Base-by-base conservation (phyloP, 768 basidiomycete species). In the Scleroderma citrinum region DNA sequence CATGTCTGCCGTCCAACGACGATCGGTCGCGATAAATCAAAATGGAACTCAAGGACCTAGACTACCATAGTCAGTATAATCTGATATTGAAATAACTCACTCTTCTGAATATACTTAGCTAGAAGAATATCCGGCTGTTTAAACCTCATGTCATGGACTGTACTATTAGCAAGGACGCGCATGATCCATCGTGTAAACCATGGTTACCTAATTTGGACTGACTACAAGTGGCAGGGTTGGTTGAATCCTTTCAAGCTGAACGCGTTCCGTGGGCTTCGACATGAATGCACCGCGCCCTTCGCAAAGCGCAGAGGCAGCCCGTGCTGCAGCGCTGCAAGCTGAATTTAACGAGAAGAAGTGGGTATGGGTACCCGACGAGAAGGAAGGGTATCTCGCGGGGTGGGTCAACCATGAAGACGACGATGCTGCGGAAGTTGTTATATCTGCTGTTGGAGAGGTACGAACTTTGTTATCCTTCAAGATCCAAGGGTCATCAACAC, bases 341-440 rank as follows among this genome's bases (percentile, higher is more conserved):
- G 92, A 94, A 67, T 95, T 93, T 69, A 94, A 92, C 65, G 92
- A 92, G 76, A 96, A 94, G 85, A 90, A 85, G 73, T 95, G 94
- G 89, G 92, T 97, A 6, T 98, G 95, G 95, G 87, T 94, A 21
- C 92, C 92, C 2, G 94, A 98, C 67, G 80, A 85, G 50, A 82
- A 79, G 63, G 87, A 93, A 56, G 95, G 95, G 1, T 98, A 97
- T 67, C 80, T 95, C 42, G 87, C 92, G 39, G 94, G 92, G 49
- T 95, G 91, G 91, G 87, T 97, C 21, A 79, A 90, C 51, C 82
- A 80, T 54, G 92, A 94, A 63, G 85, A 92, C 46, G 85, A 83
- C 23, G 90, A 92, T 52, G 69, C 78, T 14, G 91, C 83, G 2
- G 83, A 94, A 58, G 86, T 97, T 14, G 74, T 94, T 36, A 81